Evolutionary conservation across 148 eudicot species (phyloP).

Genomic region (Vaccinium macrocarpon): DNA sequence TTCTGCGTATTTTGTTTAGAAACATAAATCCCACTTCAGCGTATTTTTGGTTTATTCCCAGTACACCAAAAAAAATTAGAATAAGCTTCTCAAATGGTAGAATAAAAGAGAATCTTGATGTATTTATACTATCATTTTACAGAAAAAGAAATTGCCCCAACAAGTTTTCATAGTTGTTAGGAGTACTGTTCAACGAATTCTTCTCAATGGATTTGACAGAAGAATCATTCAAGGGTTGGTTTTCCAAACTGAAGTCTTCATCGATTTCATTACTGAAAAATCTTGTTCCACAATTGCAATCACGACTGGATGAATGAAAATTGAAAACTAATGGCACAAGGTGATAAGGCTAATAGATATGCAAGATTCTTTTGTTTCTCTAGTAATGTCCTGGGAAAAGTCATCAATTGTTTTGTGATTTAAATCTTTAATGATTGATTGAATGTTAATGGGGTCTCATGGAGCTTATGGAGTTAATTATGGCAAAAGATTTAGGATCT

Average conservation of each 20-base stretch:
- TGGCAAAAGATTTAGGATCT: not conserved
- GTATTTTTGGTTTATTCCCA: not conserved
- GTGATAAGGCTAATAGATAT: not conserved
- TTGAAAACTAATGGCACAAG: not conserved
- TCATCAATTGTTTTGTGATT: not conserved
- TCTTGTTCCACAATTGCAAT: not conserved
- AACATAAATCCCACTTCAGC: not conserved
- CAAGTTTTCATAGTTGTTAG: not conserved
- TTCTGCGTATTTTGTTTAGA: not conserved
- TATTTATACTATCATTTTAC: not conserved
- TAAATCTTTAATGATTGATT: not conserved
- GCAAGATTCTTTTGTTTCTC: not conserved
- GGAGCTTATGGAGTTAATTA: not conserved
- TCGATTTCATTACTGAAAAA: not conserved
- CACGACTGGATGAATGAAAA: not conserved
- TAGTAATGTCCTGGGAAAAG: not conserved
- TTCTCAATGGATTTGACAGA: not conserved
- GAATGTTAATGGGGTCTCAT: not conserved
- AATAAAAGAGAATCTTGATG: not conserved
- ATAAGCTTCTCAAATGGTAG: not conserved
- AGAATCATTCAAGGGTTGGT: not conserved
- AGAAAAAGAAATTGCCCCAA: not conserved
- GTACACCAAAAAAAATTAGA: not conserved
- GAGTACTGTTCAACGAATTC: too few species aligned
- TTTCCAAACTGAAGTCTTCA: not conserved